phyloP scores from a whole-genome alignment of 495 filamentous ascomycete genomes.

The Talaromyces thailandensis region DNA sequence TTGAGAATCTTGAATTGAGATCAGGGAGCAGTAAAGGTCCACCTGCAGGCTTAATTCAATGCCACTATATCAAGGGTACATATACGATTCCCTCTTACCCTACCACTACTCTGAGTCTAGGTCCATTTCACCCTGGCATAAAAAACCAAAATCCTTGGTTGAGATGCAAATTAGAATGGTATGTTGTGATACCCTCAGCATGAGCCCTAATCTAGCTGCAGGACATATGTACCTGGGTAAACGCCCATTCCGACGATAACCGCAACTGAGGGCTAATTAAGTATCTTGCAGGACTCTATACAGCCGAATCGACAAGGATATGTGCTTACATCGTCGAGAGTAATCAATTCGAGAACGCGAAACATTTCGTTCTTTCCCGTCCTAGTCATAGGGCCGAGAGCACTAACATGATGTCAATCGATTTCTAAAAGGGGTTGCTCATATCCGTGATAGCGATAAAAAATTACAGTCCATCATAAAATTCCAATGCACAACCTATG shows the following conservation, averaged over 20 bases:
- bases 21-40: no score
- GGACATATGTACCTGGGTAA: not conserved
- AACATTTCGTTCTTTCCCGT: not conserved
- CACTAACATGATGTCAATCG: not conserved
- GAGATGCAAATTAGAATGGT: not conserved
- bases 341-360: not conserved
- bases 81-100: no score
- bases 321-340: not conserved
- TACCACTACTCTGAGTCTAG: not conserved
- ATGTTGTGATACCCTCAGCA: not conserved
- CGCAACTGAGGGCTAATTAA: not conserved
- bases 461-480: not conserved
- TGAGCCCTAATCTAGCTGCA: not conserved
- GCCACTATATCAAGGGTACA: no score
- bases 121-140: not conserved
- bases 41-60: no score
- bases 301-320: not conserved
- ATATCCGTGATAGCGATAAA: not conserved
- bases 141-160: not conserved
- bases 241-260: not conserved
- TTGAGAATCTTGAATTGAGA: no score
- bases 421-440: not conserved
- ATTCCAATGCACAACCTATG: not conserved
- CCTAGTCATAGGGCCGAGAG: not conserved
- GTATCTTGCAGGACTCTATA: not conserved